Base-by-base conservation (phyloP, 1,284 basidiomycete species). In the Anthracocystis walkeri region DNA sequence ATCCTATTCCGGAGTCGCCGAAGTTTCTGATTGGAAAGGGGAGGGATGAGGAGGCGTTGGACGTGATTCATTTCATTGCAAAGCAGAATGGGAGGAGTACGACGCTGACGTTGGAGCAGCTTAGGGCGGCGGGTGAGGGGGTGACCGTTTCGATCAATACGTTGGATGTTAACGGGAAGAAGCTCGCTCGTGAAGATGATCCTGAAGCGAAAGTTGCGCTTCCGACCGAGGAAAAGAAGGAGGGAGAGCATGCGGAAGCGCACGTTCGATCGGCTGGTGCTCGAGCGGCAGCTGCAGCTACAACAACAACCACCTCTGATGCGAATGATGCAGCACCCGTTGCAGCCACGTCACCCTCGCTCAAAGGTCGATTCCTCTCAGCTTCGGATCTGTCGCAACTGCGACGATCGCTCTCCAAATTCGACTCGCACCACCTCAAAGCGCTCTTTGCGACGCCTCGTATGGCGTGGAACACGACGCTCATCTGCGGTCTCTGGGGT, bases 21-120 rank as follows among this genome's bases (percentile, higher is more conserved):
- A 91, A 91, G 80, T 91, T 88, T 84, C 88, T 94, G 31, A 89
- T 93, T 83, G 90, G 90, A 7, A 89, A 90, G 63, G 92, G 92
- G 0, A 87, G 87, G 41, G 92, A 93, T 75, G 88, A 87, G 16
- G 89, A 91, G 54, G 93, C 92, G 0, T 89, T 94, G 25, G 88
- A 88, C 18, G 88, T 93, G 54, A 86, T 94, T 23, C 88, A 90
- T 66, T 87, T 87, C 31, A 88, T 94, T 20, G 93, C 92, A 2
- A 85, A 85, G 33, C 92, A 90, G 85, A 94, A 95, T 82, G 88
- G 89, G 2, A 88, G 60, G 54, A 61, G n/a, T 1, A 67, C 71
- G 7, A 65, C 42, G 2, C 53, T 81, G 56, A 82, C 81, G 3
- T 55, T 81, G 44, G 79, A 74, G 29, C 70, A 75, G 58, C 66